Base-by-base conservation (phyloP, 2,329 filamentous ascomycete species). In the Monosporascus sp. region DNA sequence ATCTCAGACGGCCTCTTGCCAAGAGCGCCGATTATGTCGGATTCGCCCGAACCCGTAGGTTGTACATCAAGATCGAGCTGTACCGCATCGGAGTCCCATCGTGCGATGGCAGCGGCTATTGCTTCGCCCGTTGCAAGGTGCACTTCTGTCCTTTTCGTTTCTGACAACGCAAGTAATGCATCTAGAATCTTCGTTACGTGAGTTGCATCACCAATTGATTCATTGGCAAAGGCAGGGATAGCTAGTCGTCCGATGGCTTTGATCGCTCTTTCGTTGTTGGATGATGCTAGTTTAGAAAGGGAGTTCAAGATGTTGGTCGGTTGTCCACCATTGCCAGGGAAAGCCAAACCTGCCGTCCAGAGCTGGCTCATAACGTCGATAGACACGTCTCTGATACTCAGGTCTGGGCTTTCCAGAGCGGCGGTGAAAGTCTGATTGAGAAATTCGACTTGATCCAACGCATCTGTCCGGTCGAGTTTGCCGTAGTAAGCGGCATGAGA, bases 61-160 rank as follows among this genome's bases (percentile, higher is more conserved):
- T 92, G 83, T 1, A 97, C 83, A 60, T 97, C 90, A 47, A 93
- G 74, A 46, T 84, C 83, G 1, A 92, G 79, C 52, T 85, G 82
- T 17, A 97, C 77, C 22, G 87, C 86, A 56, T 88, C 85, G 0
- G 93, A 95, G 36, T 88, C 81, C 92, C 93, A 97, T 39, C 92
- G 86, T 38, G 81, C 83, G 38, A 89, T 81, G 6, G 88, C 82
- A 47, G 88, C 88, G 47, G 88, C 87, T 50, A 97, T 80, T 14
- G 94, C 90, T 67, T 96, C 92, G 15, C 94, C 94, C 27, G 96
- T 84, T 0, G 90, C 83, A 66, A 99, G 97, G 57, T 97, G 93
- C 1, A 92, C 81, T 67, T 97, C 93, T 0, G 89, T 83, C 60
- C 91, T 87, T 60, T 89, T 89, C 44, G 94, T 83, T 65, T 96